phyloP scores from a whole-genome alignment of 306 rosid genomes.

The Datisca glomerata region DNA sequence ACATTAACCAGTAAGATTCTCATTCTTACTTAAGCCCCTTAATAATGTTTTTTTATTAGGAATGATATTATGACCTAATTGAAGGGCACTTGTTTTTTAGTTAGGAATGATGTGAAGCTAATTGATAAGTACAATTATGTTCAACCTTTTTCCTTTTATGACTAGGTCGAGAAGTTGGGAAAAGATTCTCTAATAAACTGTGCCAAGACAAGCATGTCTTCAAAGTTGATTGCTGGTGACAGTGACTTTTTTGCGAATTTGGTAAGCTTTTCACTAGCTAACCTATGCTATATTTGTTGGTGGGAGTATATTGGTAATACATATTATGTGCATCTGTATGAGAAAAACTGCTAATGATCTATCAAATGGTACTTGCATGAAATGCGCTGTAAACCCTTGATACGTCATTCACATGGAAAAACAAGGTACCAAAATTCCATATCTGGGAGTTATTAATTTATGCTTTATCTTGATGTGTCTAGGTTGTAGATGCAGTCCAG shows the following conservation, averaged over 20 bases:
- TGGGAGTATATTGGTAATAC: too few species aligned
- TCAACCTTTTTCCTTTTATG: conserved; percentile 5
- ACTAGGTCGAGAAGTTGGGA: conserved; percentile 89
- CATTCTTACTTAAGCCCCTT: too few species aligned
- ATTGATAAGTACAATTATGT: background rate
- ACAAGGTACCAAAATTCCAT: background rate
- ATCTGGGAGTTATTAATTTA: conserved; percentile 5
- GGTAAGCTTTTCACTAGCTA: conserved; percentile 32
- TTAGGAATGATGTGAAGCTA: too few species aligned
- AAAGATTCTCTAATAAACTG: conserved; percentile 76
- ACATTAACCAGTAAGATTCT: too few species aligned
- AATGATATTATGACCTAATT: background rate
- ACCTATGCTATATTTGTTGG: background rate
- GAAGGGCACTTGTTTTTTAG: background rate
- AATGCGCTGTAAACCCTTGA: too few species aligned
- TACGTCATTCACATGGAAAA: background rate
- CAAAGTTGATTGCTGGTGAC: conserved; percentile 94
- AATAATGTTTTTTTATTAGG: too few species aligned
- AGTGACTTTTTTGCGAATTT: conserved; percentile 82
- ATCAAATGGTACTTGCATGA: too few species aligned
- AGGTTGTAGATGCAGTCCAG: conserved; percentile 95
- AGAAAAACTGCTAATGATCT: too few species aligned
- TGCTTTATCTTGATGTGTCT: conserved; percentile 10
- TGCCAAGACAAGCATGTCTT: conserved; percentile 99
- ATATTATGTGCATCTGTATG: too few species aligned